A percentile compares a stretch with the other conserved stretches of the same genome.
Evolutionary conservation across 257 asterid genomes (phyloP).

Genomic region (Ballota nigra): DNA sequence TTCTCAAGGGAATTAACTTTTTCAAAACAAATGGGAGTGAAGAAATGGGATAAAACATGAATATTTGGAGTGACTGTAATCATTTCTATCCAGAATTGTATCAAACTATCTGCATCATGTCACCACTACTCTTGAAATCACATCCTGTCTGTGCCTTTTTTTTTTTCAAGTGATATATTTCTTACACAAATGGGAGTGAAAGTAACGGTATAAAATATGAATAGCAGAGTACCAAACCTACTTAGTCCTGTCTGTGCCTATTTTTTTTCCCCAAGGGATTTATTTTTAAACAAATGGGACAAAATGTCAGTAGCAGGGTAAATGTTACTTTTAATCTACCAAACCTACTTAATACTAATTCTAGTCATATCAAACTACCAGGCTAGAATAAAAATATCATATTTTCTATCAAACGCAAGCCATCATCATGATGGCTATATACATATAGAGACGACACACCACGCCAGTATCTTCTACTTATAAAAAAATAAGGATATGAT

Average conservation of each 20-base stretch:
- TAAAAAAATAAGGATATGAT: neutral
- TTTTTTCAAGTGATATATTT: neutral
- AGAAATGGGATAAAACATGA: neutral
- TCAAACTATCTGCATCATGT: neutral
- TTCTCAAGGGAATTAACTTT: neutral
- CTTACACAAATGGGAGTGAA: neutral
- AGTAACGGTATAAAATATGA: neutral
- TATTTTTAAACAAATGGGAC: conserved; percentile 2
- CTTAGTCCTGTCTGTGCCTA: neutral
- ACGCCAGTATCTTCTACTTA: neutral
- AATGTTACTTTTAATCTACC: neutral
- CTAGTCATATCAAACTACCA: neutral
- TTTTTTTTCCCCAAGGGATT: neutral
- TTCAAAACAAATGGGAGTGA: neutral
- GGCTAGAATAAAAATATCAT: neutral
- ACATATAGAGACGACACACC: neutral
- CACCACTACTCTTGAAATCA: neutral
- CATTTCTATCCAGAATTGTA: neutral
- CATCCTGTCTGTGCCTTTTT: neutral
- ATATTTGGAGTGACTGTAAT: neutral
- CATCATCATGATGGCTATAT: neutral
- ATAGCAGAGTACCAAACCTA: neutral
- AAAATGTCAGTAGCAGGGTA: neutral
- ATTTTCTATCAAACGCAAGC: neutral
- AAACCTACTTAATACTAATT: neutral